Percentiles rank a stretch among this genome's conserved stretches.
phyloP scores from a whole-genome alignment of 192 early-diverging fungal genomes.

The Polychytrium aggregatum region DNA sequence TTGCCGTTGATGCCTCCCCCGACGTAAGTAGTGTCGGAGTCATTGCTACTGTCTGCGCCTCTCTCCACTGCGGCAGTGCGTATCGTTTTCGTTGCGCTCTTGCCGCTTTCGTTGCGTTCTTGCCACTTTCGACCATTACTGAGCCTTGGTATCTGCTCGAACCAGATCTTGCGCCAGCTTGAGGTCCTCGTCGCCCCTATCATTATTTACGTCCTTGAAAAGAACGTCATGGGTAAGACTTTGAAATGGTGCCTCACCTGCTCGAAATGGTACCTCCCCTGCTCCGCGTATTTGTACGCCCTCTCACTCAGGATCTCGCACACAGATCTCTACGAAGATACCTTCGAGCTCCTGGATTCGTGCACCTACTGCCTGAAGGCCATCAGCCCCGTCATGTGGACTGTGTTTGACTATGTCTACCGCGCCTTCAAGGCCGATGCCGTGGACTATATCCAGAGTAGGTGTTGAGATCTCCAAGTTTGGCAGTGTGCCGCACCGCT shows the following conservation, averaged over 20 bases:
- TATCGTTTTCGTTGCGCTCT: no score
- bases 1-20: constrained; percentile 68
- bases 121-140: no score
- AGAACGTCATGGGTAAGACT: constrained; percentile 49
- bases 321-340: constrained; percentile 70
- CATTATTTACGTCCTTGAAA: constrained; percentile 66
- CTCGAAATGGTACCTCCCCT: no score
- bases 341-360: constrained; percentile 82
- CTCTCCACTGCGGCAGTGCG: no score
- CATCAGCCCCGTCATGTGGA: constrained; percentile 77
- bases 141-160: no score
- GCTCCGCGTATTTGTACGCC: no score
- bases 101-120: no score
- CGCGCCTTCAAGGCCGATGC: constrained; percentile 68
- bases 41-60: no score
- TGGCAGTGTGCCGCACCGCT: constrained; percentile 1
- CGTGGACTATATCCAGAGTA: constrained; percentile 76
- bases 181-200: constrained; percentile 71
- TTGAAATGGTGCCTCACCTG: no score
- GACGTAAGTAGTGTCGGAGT: no score
- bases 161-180: constrained; percentile 67
- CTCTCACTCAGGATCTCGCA: not conserved
- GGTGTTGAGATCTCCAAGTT: constrained; percentile 20
- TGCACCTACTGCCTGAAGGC: constrained; percentile 73
- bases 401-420: constrained; percentile 67